Base-by-base conservation (phyloP, 441 rosid species). In the Omphalea diandra region DNA sequence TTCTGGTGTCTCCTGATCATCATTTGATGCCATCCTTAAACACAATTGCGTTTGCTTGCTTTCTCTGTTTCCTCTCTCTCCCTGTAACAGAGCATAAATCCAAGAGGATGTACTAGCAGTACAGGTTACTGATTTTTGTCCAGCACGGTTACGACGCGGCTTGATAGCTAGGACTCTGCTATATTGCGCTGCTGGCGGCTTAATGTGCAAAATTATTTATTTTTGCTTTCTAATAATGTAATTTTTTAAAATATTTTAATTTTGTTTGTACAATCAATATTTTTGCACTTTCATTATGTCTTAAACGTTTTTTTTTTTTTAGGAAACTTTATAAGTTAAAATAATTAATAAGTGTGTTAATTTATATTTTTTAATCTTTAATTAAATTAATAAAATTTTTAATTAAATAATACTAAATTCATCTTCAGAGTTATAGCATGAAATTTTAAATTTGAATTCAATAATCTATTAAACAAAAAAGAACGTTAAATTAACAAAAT, bases 1-100 rank as follows among this genome's bases (percentile, higher is more conserved):
- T 57, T 89, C 97, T 18, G 97, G 91, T 40, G 87, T 22, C 32
- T 86, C 90, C 71, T 68, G 76, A 63, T 69, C 56, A 24, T 73
- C 82, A n/a, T 73, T 80, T 43, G 76, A 58, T 70, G 86, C 86
- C 90, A 78, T 84, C 47, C 56, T 55, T 46, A n/a, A n/a, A n/a
- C n/a, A n/a, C n/a, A n/a, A n/a, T n/a, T n/a, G n/a, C n/a, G 7
- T 47, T 43, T 2, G 11, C 15, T 24, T 7, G 14, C 2, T 47
- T 43, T 2, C 3, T 43, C 10, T 7, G 14, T n/a, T 9, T 4
- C 35, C 62, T 43, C 15, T 36, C 9, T 14, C 22, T 49, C 62
- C n/a, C n/a, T n/a, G n/a, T n/a, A n/a, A n/a, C n/a, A 53, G 63
- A 54, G 36, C 15, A 15, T 14, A 38, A 61, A 70, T 58, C 55